Evolutionary conservation across 2,329 filamentous ascomycete genomes (phyloP).

Genomic region (Bipolaris oryzae): DNA sequence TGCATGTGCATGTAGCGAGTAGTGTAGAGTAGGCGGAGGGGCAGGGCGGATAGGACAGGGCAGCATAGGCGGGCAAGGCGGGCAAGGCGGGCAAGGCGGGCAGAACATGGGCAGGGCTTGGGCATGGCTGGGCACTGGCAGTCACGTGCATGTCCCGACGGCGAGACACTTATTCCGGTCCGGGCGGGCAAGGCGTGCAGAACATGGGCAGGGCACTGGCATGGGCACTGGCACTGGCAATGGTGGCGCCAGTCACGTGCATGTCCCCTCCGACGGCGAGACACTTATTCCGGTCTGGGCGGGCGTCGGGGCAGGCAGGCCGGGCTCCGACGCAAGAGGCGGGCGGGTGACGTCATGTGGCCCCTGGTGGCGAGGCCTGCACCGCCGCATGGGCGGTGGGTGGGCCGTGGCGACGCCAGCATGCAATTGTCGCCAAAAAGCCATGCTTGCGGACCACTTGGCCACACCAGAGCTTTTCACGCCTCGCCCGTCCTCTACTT

Average conservation of each 20-base stretch:
- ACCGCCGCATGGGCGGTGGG: background rate
- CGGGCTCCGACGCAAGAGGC: background rate
- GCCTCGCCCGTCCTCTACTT: conserved; percentile 7
- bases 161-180: too few relatives aligned
- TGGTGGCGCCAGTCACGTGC: background rate
- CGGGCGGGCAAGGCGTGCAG: too few relatives aligned
- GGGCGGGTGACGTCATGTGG: background rate
- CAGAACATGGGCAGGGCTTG: too few relatives aligned
- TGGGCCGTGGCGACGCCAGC: conserved; percentile 1
- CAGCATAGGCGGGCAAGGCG: too few relatives aligned
- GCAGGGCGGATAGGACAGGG: too few relatives aligned
- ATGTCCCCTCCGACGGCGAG: background rate
- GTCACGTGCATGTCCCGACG: too few relatives aligned
- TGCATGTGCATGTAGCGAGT: background rate
- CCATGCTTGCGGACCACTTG: conserved; percentile 7
- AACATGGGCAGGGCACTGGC: background rate
- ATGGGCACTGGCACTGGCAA: too few relatives aligned
- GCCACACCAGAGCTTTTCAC: conserved; percentile 11
- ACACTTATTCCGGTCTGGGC: background rate
- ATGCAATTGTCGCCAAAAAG: conserved; percentile 10
- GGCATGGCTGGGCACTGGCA: too few relatives aligned
- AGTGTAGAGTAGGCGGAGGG: too few relatives aligned
- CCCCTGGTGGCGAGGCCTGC: background rate
- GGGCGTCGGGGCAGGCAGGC: background rate
- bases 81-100: too few relatives aligned